Percentiles rank a stretch among this genome's conserved stretches.
These are phyloP conservation scores for Eucalyptus pumila DNA, from an alignment of 345 rosid species.

Conservation along the genomic window DNA sequence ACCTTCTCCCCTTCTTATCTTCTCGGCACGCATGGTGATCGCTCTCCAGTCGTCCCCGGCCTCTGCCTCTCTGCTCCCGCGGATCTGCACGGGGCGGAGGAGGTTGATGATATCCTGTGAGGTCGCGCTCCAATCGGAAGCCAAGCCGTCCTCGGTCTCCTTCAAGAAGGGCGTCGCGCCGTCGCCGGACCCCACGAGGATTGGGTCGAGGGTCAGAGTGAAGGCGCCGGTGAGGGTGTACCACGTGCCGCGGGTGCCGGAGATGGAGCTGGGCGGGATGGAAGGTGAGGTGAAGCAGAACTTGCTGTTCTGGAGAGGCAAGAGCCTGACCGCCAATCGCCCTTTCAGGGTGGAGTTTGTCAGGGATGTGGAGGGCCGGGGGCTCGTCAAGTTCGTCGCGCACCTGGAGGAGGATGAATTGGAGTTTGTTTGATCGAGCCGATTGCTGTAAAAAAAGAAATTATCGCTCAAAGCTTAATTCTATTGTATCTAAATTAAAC, in stretches of 20 bases:
- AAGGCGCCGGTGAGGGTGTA: constrained; percentile 75
- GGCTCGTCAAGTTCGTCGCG: constrained; percentile 72
- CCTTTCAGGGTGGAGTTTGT: constrained; percentile 77
- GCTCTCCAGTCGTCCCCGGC: not conserved
- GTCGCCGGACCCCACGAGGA: not conserved
- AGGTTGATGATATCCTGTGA: constrained; percentile 12
- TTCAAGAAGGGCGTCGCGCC: not conserved
- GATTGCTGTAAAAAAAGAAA: not conserved
- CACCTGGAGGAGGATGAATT: constrained; percentile 91
- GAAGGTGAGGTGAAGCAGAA: constrained; percentile 73
- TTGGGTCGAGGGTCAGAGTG: constrained; percentile 68
- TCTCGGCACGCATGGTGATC: not conserved
- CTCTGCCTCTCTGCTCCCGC: not conserved
- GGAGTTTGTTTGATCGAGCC: constrained; percentile 26
- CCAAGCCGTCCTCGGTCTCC: not conserved
- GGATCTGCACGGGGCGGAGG: not conserved
- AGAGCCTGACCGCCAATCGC: constrained; percentile 63
- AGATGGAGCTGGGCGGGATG: constrained; percentile 65
- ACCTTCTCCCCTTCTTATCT: not conserved
- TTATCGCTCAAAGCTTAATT: not conserved
- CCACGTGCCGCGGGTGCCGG: constrained; percentile 69
- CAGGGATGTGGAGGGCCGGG: constrained; percentile 49
- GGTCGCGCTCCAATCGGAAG: constrained; percentile 12
- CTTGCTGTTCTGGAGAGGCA: constrained; percentile 68
- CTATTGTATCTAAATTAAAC: not conserved